These are phyloP conservation scores for Selenicereus undatus DNA, from an alignment of 148 eudicot genomes.

Conservation along the genomic window DNA sequence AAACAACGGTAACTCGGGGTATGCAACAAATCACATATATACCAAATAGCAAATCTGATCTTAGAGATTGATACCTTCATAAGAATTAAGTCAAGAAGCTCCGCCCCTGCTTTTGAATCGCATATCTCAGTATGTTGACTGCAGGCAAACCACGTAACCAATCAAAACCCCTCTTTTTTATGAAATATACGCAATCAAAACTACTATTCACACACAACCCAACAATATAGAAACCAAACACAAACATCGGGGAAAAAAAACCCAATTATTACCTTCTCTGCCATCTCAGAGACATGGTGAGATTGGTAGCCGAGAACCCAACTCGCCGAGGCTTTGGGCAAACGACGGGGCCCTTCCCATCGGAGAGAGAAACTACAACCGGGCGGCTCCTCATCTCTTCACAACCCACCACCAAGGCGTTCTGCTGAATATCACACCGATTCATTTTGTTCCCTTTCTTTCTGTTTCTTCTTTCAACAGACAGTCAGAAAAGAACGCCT, in stretches of 20 bases:
- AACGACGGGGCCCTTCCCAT: conserved; percentile 27
- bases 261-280: conserved; percentile 28
- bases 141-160: background rate
- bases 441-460: conserved; percentile 23
- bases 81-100: conserved; percentile 50
- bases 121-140: conserved; percentile 31
- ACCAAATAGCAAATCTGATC: background rate
- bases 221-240: background rate
- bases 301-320: conserved; percentile 28
- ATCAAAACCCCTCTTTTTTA: too few species aligned
- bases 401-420: conserved; percentile 22
- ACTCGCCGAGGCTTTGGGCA: conserved; percentile 45
- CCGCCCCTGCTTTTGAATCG: conserved; percentile 40
- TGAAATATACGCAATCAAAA: too few species aligned
- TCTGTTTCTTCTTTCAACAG: background rate
- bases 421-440: conserved; percentile 31
- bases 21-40: background rate
- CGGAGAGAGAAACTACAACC: conserved; percentile 17
- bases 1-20: too few species aligned
- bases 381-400: conserved; percentile 31
- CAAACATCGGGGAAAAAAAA: background rate
- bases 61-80: conserved; percentile 31
- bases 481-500: conserved; percentile 18
- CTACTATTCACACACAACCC: background rate
- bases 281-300: conserved; percentile 31